phyloP scores from a whole-genome alignment of 139 green algal genomes.

The Coelastrella sp. region DNA sequence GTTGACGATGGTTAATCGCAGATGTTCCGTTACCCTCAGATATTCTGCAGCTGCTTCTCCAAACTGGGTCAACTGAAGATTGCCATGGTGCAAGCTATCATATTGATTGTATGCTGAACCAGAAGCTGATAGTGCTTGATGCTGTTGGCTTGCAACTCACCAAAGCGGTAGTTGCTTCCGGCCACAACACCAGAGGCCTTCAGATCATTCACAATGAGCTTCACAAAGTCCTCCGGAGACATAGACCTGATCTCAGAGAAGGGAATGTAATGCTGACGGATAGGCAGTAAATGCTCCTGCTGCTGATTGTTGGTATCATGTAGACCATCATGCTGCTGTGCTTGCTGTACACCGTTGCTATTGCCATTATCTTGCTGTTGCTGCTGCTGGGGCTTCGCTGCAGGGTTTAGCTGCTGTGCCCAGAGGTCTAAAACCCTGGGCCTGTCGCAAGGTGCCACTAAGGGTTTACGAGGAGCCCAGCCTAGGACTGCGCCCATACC shows the following conservation, averaged over 20 bases:
- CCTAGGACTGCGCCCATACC: constrained; percentile 88
- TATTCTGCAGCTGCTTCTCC: no score
- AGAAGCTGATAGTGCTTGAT: no score
- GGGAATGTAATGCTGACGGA: constrained; percentile 79
- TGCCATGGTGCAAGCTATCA: no score
- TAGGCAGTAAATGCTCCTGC: background rate
- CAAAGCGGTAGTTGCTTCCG: constrained; percentile 93
- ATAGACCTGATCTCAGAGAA: constrained; percentile 85
- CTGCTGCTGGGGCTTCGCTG: background rate
- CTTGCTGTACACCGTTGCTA: background rate
- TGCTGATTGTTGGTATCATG: constrained; percentile 14
- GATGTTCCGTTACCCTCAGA: no score
- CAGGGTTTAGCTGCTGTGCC: constrained; percentile 45
- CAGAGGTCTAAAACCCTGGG: constrained; percentile 79
- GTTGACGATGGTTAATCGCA: no score
- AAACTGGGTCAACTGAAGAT: no score
- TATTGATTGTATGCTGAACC: no score
- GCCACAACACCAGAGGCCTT: constrained; percentile 85
- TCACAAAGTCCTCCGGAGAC: constrained; percentile 86
- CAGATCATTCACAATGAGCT: constrained; percentile 81
- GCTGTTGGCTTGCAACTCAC: constrained; percentile 51
- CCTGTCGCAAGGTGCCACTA: constrained; percentile 84
- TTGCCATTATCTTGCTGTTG: background rate
- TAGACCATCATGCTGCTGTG: background rate
- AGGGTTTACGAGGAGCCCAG: constrained; percentile 74